Evolutionary conservation across 352 stramenopile species (phyloP).

Genomic region (Phytophthora niederhauseri): DNA sequence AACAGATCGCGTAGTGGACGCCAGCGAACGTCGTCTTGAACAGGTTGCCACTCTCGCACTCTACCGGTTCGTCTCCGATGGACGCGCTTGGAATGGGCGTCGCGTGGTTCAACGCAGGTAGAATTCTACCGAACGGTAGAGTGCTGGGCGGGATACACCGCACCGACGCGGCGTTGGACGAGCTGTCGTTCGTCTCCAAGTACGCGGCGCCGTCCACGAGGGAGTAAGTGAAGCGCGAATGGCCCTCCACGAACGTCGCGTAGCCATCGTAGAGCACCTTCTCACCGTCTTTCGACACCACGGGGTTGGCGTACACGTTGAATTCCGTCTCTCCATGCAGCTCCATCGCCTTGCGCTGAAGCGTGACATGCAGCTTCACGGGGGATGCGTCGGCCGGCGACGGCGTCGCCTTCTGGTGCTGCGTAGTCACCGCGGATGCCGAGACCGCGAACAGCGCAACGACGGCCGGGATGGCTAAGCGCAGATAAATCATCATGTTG

Average conservation of each 20-base stretch:
- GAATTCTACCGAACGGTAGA: slow-evolving; percentile 29
- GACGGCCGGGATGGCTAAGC: neutral
- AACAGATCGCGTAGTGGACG: slow-evolving; percentile 35
- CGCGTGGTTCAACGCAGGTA: slow-evolving; percentile 21
- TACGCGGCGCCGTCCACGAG: slow-evolving; percentile 35
- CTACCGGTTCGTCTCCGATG: slow-evolving; percentile 16
- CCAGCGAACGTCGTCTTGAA: slow-evolving; percentile 38
- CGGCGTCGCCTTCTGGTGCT: neutral
- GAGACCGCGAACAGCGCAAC: neutral
- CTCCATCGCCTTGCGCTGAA: slow-evolving; percentile 33
- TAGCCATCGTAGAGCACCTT: slow-evolving; percentile 36
- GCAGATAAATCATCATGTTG: neutral
- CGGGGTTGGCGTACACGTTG: slow-evolving; percentile 34
- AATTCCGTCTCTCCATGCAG: slow-evolving; percentile 32
- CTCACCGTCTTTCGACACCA: slow-evolving; percentile 23
- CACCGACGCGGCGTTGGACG: slow-evolving; percentile 10
- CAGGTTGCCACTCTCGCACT: slow-evolving; percentile 33
- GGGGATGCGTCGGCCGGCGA: slow-evolving; percentile 28
- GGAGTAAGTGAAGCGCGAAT: slow-evolving; percentile 31
- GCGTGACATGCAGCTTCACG: slow-evolving; percentile 41
- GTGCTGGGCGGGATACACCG: slow-evolving; percentile 24
- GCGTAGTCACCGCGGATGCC: neutral
- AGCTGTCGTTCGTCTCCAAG: slow-evolving; percentile 26
- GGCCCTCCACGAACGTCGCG: slow-evolving; percentile 30
- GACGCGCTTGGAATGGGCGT: slow-evolving; percentile 20